These are phyloP conservation scores for Kokia cookei DNA, from an alignment of 441 rosid genomes.

Conservation along the genomic window DNA sequence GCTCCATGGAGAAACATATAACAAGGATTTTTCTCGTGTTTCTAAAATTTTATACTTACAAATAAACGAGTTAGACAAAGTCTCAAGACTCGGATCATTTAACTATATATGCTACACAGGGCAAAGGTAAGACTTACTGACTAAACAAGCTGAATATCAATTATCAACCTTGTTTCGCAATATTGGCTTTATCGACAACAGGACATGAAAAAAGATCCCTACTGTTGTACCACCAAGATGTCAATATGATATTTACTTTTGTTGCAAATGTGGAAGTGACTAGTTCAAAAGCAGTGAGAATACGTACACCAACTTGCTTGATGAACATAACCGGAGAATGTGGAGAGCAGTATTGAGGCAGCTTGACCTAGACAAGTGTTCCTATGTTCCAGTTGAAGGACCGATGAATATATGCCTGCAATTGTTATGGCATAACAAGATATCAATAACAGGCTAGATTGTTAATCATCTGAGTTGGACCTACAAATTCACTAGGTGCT, in stretches of 20 bases:
- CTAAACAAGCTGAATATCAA: not conserved
- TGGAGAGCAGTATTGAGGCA: not conserved
- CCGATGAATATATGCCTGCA: not conserved
- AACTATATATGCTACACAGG: not conserved
- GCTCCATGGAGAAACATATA: not conserved
- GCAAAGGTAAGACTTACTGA: not conserved
- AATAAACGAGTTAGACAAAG: not conserved
- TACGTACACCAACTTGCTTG: not conserved
- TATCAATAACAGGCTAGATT: not conserved
- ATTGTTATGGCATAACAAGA: not conserved
- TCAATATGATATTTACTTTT: not conserved
- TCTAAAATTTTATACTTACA: not conserved
- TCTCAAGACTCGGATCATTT: not conserved
- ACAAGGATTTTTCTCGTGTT: not conserved
- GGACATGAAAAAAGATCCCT: not conserved
- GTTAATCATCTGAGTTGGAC: not conserved
- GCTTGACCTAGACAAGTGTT: not conserved
- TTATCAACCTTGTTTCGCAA: not conserved
- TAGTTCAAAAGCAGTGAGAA: not conserved
- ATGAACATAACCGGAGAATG: not conserved
- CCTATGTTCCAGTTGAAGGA: not conserved
- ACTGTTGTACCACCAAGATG: not conserved
- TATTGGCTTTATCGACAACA: not conserved
- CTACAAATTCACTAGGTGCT: not conserved
- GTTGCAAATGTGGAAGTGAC: not conserved